Conservation (phyloP, 1,284 basidiomycete genomes). For the Tilletiopsis washingtonensis region DNA sequence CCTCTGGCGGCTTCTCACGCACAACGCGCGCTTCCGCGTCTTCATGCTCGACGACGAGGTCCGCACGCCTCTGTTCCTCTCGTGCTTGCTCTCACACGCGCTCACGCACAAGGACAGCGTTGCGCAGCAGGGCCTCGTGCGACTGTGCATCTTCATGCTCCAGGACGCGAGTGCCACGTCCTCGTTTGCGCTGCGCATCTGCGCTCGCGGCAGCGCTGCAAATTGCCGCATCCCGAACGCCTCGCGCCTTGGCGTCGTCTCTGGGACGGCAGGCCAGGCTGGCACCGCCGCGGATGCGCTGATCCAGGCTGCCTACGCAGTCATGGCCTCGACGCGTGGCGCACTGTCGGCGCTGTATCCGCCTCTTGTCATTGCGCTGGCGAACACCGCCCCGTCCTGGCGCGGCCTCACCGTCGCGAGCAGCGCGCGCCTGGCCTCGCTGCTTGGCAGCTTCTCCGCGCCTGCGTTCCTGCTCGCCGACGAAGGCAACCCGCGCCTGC, state of each 20-base stretch:
- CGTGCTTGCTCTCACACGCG: conserved; percentile 21
- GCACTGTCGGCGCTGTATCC: conserved; percentile 54
- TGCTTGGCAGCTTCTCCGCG: conserved; percentile 80
- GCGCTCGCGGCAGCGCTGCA: conserved; percentile 19
- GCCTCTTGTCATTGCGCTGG: conserved; percentile 77
- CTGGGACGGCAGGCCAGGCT: conserved; percentile 1
- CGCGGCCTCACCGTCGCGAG: conserved; percentile 67
- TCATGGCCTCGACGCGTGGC: conserved; percentile 68
- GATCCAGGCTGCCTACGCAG: conserved; percentile 68
- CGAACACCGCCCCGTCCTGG: conserved; percentile 79
- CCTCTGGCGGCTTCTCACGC: conserved; percentile 29
- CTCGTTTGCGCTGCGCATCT: conserved; percentile 57
- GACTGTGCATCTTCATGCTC: conserved; percentile 80
- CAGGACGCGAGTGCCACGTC: conserved; percentile 81
- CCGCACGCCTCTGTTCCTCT: conserved; percentile 16
- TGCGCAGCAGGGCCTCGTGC: conserved; percentile 84
- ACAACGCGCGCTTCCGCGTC: conserved; percentile 33
- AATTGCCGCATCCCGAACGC: conserved; percentile 15
- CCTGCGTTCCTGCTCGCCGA: conserved; percentile 82
- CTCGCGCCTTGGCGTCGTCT: conserved; percentile 1
- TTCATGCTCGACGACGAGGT: conserved; percentile 26
- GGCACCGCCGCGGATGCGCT: conserved; percentile 23
- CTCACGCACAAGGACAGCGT: conserved; percentile 22
- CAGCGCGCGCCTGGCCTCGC: conserved; percentile 71
- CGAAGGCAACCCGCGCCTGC: conserved; percentile 80